Conservation (phyloP, 352 stramenopile species). For the Phytophthora nicotianae region DNA sequence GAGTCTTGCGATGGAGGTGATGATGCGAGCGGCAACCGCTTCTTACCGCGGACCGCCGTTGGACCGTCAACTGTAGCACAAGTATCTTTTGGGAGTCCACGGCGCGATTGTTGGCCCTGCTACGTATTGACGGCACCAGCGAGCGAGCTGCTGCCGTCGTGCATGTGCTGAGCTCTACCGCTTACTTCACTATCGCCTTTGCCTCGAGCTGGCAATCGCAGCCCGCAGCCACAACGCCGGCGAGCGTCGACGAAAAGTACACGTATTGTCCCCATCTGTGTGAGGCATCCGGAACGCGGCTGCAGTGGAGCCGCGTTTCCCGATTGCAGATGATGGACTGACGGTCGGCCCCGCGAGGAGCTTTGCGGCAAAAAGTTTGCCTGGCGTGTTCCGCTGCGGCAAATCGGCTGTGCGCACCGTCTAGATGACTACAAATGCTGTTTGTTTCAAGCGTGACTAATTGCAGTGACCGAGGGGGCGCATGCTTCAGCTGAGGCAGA, state of each 20-base stretch:
- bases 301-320: conserved; percentile 26
- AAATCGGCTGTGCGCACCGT: not conserved
- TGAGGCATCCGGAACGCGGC: conserved; percentile 20
- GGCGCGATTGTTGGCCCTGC: not conserved
- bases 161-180: no score
- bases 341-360: not conserved
- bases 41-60: conserved; percentile 1
- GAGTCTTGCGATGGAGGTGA: conserved; percentile 1
- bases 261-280: conserved; percentile 26
- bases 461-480: not conserved
- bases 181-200: not conserved
- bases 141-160: conserved; percentile 2
- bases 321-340: conserved; percentile 31
- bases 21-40: conserved; percentile 1
- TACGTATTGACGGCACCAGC: conserved; percentile 12
- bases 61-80: conserved; percentile 6
- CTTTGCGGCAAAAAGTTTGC: not conserved
- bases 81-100: conserved; percentile 12
- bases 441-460: not conserved
- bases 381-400: not conserved
- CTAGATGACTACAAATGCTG: no score
- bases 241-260: conserved; percentile 9
- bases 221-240: conserved; percentile 4
- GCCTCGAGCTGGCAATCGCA: conserved; percentile 7
- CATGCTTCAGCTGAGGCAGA: not conserved